These are phyloP conservation scores for Letharia lupina DNA, from an alignment of 495 filamentous ascomycete genomes.

Conservation along the genomic window DNA sequence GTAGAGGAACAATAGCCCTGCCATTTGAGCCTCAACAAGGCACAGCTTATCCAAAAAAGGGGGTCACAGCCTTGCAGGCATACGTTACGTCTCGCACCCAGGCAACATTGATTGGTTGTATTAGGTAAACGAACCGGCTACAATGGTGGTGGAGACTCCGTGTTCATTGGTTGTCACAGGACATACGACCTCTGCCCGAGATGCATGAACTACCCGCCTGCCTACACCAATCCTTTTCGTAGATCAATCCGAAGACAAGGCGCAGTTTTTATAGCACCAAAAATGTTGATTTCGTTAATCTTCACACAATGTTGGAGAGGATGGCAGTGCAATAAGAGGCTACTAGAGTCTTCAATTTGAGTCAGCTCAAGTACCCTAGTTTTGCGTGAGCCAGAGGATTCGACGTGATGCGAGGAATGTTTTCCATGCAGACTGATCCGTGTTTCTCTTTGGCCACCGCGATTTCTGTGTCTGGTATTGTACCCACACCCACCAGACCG, in stretches of 20 bases:
- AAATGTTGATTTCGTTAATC: background rate
- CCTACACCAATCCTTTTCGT: background rate
- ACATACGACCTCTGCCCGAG: too few relatives aligned
- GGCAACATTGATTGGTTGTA: too few relatives aligned
- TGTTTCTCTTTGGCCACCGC: background rate
- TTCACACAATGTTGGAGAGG: background rate
- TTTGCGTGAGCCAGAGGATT: background rate
- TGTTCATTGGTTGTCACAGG: background rate
- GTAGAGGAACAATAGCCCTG: background rate
- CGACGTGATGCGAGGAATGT: background rate
- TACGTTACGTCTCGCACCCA: background rate
- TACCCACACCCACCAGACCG: slow-evolving; percentile 29
- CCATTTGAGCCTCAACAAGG: background rate
- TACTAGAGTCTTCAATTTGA: background rate
- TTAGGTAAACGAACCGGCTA: background rate
- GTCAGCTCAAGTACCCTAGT: background rate
- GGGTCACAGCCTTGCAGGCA: background rate
- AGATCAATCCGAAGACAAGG: background rate
- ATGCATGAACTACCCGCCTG: background rate
- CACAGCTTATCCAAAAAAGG: background rate
- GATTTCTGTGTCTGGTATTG: slow-evolving; percentile 9
- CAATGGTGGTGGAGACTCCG: background rate
- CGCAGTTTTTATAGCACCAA: background rate
- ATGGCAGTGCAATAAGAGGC: background rate
- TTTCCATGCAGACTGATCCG: background rate